Evolutionary conservation across 495 filamentous ascomycete genomes (phyloP).

Genomic region (Bacidia rubella): DNA sequence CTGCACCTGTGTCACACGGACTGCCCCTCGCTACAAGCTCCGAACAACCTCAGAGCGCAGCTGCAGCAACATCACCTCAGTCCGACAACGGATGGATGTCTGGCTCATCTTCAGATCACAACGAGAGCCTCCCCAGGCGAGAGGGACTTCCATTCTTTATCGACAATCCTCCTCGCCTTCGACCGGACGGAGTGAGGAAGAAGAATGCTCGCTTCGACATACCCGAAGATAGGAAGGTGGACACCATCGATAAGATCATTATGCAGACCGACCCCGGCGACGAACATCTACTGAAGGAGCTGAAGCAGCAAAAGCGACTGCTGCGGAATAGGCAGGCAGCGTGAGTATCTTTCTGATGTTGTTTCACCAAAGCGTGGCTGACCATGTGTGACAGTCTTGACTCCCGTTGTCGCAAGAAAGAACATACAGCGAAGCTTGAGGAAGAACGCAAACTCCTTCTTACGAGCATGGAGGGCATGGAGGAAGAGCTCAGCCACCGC

Average conservation of each 20-base stretch:
- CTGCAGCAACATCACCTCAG: slow-evolving; percentile 43
- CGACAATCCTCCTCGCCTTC: slow-evolving; percentile 61
- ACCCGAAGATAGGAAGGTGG: slow-evolving; percentile 78
- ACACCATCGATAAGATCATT: slow-evolving; percentile 92
- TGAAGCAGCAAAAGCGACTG: slow-evolving; percentile 96
- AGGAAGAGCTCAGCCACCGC: slow-evolving; percentile 57
- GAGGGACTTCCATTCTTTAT: slow-evolving; percentile 57
- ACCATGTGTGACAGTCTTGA: slow-evolving; percentile 54
- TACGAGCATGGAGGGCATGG: slow-evolving; percentile 56
- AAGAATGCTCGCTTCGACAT: slow-evolving; percentile 99
- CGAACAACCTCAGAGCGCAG: slow-evolving; percentile 27
- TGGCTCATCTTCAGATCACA: slow-evolving; percentile 38
- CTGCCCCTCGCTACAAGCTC: slow-evolving; percentile 26
- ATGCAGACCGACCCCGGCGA: slow-evolving; percentile 55
- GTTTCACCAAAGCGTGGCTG: slow-evolving; percentile 19
- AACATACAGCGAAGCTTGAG: slow-evolving; percentile 92
- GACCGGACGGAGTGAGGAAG: slow-evolving; percentile 92
- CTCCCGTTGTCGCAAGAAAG: slow-evolving; percentile 96
- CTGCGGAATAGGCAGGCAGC: slow-evolving; percentile 92
- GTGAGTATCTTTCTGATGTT: slow-evolving; percentile 42
- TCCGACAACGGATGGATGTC: slow-evolving; percentile 50
- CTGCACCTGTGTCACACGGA: slow-evolving; percentile 23
- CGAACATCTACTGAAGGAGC: slow-evolving; percentile 90
- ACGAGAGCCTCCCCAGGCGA: slow-evolving; percentile 55
- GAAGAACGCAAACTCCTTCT: slow-evolving; percentile 90